phyloP scores from a whole-genome alignment of 768 basidiomycete genomes.

The Clitopilus hobsonii region DNA sequence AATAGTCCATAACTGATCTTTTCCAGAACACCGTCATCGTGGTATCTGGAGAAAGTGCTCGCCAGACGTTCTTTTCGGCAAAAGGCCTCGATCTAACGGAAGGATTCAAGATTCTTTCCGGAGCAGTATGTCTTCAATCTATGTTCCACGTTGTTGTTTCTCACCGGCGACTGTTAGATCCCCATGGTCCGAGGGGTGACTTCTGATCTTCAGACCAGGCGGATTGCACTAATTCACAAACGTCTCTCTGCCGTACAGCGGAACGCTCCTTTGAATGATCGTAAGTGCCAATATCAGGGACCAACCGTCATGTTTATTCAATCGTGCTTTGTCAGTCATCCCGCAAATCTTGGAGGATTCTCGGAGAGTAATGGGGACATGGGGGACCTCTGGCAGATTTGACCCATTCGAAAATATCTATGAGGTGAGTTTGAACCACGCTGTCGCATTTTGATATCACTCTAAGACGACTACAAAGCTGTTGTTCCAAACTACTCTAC shows the following conservation, averaged over 20 bases:
- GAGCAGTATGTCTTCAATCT: slow-evolving; percentile 50
- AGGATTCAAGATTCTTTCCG: slow-evolving; percentile 76
- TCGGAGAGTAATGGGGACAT: slow-evolving; percentile 53
- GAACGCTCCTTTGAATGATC: slow-evolving; percentile 51
- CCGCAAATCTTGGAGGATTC: slow-evolving; percentile 63
- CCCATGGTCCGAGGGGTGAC: slow-evolving; percentile 76
- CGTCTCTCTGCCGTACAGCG: slow-evolving; percentile 62
- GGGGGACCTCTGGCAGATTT: slow-evolving; percentile 60
- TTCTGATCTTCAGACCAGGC: slow-evolving; percentile 57
- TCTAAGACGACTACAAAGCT: slow-evolving; percentile 34
- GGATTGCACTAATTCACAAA: slow-evolving; percentile 65
- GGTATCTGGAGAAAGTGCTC: slow-evolving; percentile 68
- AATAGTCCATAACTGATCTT: slow-evolving; percentile 9
- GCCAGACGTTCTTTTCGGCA: slow-evolving; percentile 65
- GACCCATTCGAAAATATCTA: slow-evolving; percentile 72
- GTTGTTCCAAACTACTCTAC: slow-evolving; percentile 69
- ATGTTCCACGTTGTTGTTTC: slow-evolving; percentile 9
- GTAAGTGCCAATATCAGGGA: slow-evolving; percentile 36
- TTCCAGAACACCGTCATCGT: slow-evolving; percentile 68
- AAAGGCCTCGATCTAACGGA: slow-evolving; percentile 72
- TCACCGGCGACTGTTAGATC: slow-evolving; percentile 40
- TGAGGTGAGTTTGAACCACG: slow-evolving; percentile 39
- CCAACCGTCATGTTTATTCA: slow-evolving; percentile 1
- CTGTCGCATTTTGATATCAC: background rate
- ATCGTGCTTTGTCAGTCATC: slow-evolving; percentile 45